Conservation (phyloP, 495 filamentous ascomycete genomes). For the Aspergillus asperescens region DNA sequence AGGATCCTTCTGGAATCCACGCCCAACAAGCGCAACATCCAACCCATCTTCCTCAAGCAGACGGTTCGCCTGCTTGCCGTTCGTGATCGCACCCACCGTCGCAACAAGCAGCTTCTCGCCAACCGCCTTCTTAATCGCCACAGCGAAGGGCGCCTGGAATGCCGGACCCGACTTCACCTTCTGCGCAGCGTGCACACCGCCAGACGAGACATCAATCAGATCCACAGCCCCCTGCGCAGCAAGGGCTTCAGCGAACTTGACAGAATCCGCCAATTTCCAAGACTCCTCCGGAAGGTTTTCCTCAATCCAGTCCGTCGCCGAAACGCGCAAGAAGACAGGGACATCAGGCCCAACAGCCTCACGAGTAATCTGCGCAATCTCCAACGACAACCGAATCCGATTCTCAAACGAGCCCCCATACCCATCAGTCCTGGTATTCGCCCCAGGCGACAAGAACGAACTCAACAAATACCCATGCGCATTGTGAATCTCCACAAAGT, state of each 20-base stretch:
- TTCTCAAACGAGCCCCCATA: slow-evolving; percentile 66
- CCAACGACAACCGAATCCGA: slow-evolving; percentile 52
- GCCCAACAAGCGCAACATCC: slow-evolving; percentile 58
- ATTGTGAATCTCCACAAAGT: slow-evolving; percentile 56
- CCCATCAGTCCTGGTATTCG: slow-evolving; percentile 58
- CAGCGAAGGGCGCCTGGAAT: slow-evolving; percentile 64
- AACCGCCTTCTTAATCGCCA: slow-evolving; percentile 57
- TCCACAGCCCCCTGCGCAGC: slow-evolving; percentile 55
- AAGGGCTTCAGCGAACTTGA: slow-evolving; percentile 51
- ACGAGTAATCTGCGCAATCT: slow-evolving; percentile 55
- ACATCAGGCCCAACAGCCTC: slow-evolving; percentile 49
- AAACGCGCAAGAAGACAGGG: slow-evolving; percentile 63
- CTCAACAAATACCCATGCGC: slow-evolving; percentile 63
- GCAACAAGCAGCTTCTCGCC: slow-evolving; percentile 56
- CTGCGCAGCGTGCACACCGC: slow-evolving; percentile 55
- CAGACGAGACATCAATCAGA: slow-evolving; percentile 60
- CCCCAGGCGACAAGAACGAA: slow-evolving; percentile 59
- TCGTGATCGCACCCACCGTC: slow-evolving; percentile 61
- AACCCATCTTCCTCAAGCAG: slow-evolving; percentile 52
- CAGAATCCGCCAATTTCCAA: slow-evolving; percentile 55
- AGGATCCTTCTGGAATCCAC: slow-evolving; percentile 63
- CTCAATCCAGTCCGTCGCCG: slow-evolving; percentile 58
- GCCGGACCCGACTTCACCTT: slow-evolving; percentile 51
- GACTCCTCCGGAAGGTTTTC: slow-evolving; percentile 41
- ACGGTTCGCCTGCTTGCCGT: slow-evolving; percentile 52